Conservation (phyloP, 495 filamentous ascomycete genomes). For the Penicillium robsamsonii region DNA sequence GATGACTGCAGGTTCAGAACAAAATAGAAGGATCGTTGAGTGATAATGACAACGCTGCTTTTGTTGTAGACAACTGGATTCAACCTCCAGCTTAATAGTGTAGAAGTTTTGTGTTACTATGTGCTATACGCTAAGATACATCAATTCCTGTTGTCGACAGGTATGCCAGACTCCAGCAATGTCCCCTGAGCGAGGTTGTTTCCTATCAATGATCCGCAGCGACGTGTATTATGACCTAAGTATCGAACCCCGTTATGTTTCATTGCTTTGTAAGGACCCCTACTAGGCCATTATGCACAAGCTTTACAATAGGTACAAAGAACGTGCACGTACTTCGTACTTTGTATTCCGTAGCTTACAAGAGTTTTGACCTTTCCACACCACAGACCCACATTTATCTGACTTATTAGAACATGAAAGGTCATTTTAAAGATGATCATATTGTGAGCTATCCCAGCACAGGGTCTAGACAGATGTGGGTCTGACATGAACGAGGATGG, state of each 20-base stretch:
- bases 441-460: conserved; percentile 1
- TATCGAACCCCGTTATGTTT: no score
- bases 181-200: no score
- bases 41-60: not conserved
- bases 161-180: no score
- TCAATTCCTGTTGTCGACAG: not conserved
- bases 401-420: not conserved
- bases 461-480: not conserved
- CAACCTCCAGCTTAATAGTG: not conserved
- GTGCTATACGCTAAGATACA: conserved; percentile 12
- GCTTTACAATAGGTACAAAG: not conserved
- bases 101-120: not conserved
- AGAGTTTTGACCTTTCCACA: not conserved
- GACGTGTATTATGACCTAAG: no score
- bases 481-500: not conserved
- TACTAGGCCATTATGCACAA: no score
- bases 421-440: not conserved
- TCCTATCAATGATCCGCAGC: no score
- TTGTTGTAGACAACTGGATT: not conserved
- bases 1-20: not conserved
- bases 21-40: not conserved
- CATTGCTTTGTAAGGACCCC: no score
- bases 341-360: not conserved
- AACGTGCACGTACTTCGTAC: not conserved
- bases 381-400: not conserved